Evolutionary conservation across 139 green algal genomes (phyloP), one percentile per base, ranked within the genome.

Genomic region (Nannochloris sp.): DNA sequence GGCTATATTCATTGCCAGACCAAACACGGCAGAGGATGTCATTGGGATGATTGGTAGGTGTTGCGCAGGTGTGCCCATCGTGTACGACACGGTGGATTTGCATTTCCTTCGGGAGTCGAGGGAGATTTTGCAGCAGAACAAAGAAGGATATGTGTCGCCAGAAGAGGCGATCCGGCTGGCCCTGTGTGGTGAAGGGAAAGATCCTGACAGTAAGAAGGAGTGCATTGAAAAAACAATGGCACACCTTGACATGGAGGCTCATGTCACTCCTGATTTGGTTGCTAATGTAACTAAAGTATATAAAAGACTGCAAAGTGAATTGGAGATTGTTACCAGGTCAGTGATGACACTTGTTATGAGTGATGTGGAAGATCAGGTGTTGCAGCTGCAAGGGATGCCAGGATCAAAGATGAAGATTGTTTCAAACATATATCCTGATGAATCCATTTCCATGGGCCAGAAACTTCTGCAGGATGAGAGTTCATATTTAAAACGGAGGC

Each of bases 11-110:
- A 57, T 57, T 31, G 18, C 50, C 18, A 2, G 50, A 29, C 50
- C 19, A 34, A 34, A 57, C 31, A 29, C 21, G 5, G n/a, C n/a
- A 16, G 21, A 57, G 12, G 50, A n/a, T 34, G 14, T 29, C 0
- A 27, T 27, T 31, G 19, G 10, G 11, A 16, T 16, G 2, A 18
- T 57, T 14, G 14, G 5, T 14, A 10, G 5, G 14, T 29, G 21
- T 14, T 57, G 50, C 16, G 18, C 50, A n/a, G 50, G 50, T 16
- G 50, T 40, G 19, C 50, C 50, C 12, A 14, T 57, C 4, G 23
- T 75, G 24, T 75, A 54, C 48, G 60, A 75, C 53, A 69, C 68
- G 14, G 68, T 75, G 12, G 60, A 75, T 54, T 40, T 75, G 5
- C 60, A 68, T 46, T 75, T 75, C 27, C 25, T 75, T 15, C 34